Conservation (phyloP, 192 early-diverging fungal species). For the Rhizophagus clarus region DNA sequence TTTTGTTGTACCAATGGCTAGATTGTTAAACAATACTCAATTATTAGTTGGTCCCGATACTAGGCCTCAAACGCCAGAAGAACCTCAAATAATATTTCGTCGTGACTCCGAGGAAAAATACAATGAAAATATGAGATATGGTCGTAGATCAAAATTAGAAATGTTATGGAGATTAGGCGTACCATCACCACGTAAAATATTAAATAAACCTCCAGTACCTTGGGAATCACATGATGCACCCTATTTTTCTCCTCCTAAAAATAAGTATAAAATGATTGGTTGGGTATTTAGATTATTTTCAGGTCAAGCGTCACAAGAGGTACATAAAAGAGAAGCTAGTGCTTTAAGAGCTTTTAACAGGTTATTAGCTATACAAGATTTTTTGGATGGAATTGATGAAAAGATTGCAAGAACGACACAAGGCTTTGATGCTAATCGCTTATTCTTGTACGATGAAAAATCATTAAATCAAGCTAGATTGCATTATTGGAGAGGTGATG, state of each 20-base stretch:
- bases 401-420: slow-evolving; percentile 48
- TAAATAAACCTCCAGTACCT: slow-evolving; percentile 52
- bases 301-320: slow-evolving; percentile 61
- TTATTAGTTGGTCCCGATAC: slow-evolving; percentile 52
- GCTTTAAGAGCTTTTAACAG: slow-evolving; percentile 62
- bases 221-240: slow-evolving; percentile 56
- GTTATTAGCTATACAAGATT: slow-evolving; percentile 61
- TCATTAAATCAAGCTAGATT: slow-evolving; percentile 48
- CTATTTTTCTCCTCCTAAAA: slow-evolving; percentile 35
- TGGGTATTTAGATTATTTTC: slow-evolving; percentile 66
- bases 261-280: slow-evolving; percentile 56
- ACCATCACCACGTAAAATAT: slow-evolving; percentile 45
- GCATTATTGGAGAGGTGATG: slow-evolving; percentile 56
- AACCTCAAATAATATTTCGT: slow-evolving; percentile 64
- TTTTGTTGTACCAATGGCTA: slow-evolving; percentile 64
- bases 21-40: slow-evolving; percentile 59
- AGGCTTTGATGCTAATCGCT: slow-evolving; percentile 46
- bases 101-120: slow-evolving; percentile 58
- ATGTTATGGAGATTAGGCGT: slow-evolving; percentile 60
- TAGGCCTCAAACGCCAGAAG: slow-evolving; percentile 59
- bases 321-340: slow-evolving; percentile 56
- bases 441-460: slow-evolving; percentile 56
- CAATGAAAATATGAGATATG: slow-evolving; percentile 63
- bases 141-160: slow-evolving; percentile 65
- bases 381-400: slow-evolving; percentile 62